Evolutionary conservation across 2,329 filamentous ascomycete species (phyloP), one percentile per base, ranked within the genome.

Genomic region (Aspergillus sp.): DNA sequence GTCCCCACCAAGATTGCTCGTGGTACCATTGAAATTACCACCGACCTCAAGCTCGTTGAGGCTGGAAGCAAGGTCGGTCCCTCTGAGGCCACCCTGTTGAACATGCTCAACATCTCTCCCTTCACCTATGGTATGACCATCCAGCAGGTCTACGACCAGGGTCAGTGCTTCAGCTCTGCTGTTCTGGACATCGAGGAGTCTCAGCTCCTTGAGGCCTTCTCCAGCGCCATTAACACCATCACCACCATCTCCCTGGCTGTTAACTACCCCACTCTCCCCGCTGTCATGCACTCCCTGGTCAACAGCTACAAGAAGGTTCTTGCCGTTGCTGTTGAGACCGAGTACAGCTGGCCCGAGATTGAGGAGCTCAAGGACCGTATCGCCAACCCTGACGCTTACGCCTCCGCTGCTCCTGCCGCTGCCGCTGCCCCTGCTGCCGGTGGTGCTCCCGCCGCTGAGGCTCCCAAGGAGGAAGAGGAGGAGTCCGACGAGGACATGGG

Each of bases 1-100:
- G 92, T 99, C 80, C 95, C 95, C 79, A 99, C 95, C 88, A 99
- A 99, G 92, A 99, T 99, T 84, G 95, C 95, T 80, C 95, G 95
- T 96, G 96, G 95, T 96, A 99, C 95, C 84, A 99, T 99, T 84
- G 95, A 99, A 91, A 99, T 99, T 79, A 97, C 93, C 68, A 86
- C 89, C 75, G 95, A 99, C 79, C 86, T 99, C 75, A 98, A 97
- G 91, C 91, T 99, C 81, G 90, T 98, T 77, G 92, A 96, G 86
- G 87, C 91, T 69, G 88, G 89, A 73, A 85, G 60, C 86, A 98
- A 96, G 88, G 96, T 99, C 86, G 95, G 96, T 82, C 89, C 95
- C 78, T 99, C 95, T 79, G 95, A 99, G 87, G 95, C 95, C 71
- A 96, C 94, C 77, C 88, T 99, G 72, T 90, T 99, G 76, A 99